Evolutionary conservation across 208 protist genomes (phyloP).

Genomic region (Trypanosoma mega): DNA sequence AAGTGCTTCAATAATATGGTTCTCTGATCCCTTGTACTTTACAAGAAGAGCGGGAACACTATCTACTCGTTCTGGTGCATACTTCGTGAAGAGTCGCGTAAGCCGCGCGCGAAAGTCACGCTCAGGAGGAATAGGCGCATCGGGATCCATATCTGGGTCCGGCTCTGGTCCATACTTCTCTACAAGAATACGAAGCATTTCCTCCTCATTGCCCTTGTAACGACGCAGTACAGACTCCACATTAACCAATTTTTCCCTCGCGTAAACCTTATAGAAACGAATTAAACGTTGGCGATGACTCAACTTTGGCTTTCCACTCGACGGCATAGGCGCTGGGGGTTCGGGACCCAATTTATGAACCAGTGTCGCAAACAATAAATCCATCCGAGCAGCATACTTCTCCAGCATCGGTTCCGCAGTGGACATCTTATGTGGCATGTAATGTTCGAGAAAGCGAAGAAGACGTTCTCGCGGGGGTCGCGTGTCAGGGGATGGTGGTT

Average conservation of each 20-base stretch:
- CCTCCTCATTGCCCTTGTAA: conserved; percentile 25
- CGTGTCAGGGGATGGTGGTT: conserved; percentile 13
- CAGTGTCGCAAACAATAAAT: conserved; percentile 22
- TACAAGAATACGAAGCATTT: conserved; percentile 25
- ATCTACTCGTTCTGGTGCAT: conserved; percentile 15
- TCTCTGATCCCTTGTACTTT: conserved; percentile 19
- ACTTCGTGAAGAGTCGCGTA: conserved; percentile 14
- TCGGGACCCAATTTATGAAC: conserved; percentile 32
- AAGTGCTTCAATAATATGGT: conserved; percentile 21
- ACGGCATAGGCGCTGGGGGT: conserved; percentile 11
- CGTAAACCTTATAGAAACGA: conserved; percentile 28
- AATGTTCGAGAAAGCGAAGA: conserved; percentile 22
- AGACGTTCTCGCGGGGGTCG: conserved; percentile 18
- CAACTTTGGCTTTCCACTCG: background rate
- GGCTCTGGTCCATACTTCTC: conserved; percentile 35
- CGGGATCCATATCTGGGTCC: conserved; percentile 7
- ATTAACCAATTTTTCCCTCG: conserved; percentile 20
- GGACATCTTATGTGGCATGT: conserved; percentile 19
- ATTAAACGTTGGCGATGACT: conserved; percentile 25
- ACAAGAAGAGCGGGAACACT: conserved; percentile 3
- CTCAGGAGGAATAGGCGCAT: conserved; percentile 8
- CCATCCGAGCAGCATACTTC: conserved; percentile 19
- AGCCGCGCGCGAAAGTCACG: conserved; percentile 12
- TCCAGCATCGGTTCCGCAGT: conserved; percentile 15
- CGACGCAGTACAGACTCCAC: conserved; percentile 15